Evolutionary conservation across 2,329 filamentous ascomycete genomes (phyloP).

Genomic region (Curvularia verruculosa): DNA sequence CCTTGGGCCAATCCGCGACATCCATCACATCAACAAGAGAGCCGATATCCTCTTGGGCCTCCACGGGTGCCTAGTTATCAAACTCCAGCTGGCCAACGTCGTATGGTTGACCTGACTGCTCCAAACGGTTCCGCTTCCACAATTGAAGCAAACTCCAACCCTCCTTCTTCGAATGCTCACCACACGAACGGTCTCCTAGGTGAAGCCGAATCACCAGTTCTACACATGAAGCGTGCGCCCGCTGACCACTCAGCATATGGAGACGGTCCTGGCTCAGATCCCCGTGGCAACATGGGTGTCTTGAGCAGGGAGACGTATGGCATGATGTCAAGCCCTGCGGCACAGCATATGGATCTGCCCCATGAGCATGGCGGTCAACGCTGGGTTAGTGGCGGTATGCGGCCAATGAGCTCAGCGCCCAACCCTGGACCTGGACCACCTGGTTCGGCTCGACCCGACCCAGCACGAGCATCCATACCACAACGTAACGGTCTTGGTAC

Average conservation of each 20-base stretch:
- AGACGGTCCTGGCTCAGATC: conserved; percentile 36
- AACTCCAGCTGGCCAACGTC: conserved; percentile 46
- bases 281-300: conserved; percentile 32
- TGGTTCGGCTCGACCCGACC: conserved; percentile 29
- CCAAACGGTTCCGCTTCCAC: conserved; percentile 50
- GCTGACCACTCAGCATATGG: conserved; percentile 33
- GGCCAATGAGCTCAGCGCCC: conserved; percentile 25
- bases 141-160: conserved; percentile 49
- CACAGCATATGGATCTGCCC: conserved; percentile 29
- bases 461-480: conserved; percentile 29
- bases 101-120: conserved; percentile 42
- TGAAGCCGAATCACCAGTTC: conserved; percentile 47
- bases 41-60: conserved; percentile 39
- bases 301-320: conserved; percentile 38
- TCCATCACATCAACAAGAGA: conserved; percentile 47
- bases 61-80: conserved; percentile 43
- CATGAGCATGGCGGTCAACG: conserved; percentile 37
- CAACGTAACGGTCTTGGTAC: conserved; percentile 41
- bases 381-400: conserved; percentile 30
- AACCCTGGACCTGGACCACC: conserved; percentile 20
- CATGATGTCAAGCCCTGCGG: conserved; percentile 40
- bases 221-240: conserved; percentile 48
- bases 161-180: conserved; percentile 43
- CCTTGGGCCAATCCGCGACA: conserved; percentile 88
- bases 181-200: conserved; percentile 34